Percentiles rank a stretch among this genome's conserved stretches.
phyloP scores from a whole-genome alignment of 352 stramenopile species.

The Phytopythium sindhum region DNA sequence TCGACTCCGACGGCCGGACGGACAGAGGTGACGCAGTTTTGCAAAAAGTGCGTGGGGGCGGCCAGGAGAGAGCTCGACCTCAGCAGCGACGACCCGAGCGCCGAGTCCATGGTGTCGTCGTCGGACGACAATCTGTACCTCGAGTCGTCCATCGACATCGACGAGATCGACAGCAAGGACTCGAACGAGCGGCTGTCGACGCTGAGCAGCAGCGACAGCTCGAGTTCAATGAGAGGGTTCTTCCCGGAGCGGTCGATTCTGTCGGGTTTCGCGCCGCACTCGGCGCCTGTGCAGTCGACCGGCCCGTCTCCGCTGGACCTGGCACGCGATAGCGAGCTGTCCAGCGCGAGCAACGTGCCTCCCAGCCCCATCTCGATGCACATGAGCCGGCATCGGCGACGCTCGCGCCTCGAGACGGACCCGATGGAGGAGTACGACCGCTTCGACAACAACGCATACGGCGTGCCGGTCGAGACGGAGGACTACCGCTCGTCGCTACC shows the following conservation, averaged over 20 bases:
- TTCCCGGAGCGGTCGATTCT: slow-evolving; percentile 13
- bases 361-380: slow-evolving; percentile 57
- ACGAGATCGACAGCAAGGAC: slow-evolving; percentile 23
- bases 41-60: slow-evolving; percentile 49
- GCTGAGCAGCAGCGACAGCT: slow-evolving; percentile 43
- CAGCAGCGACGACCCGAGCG: slow-evolving; percentile 14
- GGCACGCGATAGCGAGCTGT: slow-evolving; percentile 29
- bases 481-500: slow-evolving; percentile 19
- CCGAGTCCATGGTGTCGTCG: slow-evolving; percentile 18
- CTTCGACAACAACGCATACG: slow-evolving; percentile 44
- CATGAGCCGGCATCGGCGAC: slow-evolving; percentile 31
- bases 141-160: slow-evolving; percentile 22
- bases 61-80: slow-evolving; percentile 42
- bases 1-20: slow-evolving; percentile 29
- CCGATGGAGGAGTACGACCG: slow-evolving; percentile 64
- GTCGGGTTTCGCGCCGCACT: slow-evolving; percentile 6
- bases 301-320: slow-evolving; percentile 24
- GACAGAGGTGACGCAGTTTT: slow-evolving; percentile 43
- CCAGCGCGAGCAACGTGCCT: slow-evolving; percentile 42
- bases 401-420: slow-evolving; percentile 55
- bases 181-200: slow-evolving; percentile 42
- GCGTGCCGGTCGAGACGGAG: slow-evolving; percentile 33
- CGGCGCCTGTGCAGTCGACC: slow-evolving; percentile 1
- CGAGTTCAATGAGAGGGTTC: slow-evolving; percentile 25
- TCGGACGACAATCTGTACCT: slow-evolving; percentile 36